Evolutionary conservation across 768 basidiomycete species (phyloP), one percentile per base, ranked within the genome.

Genomic region (Amanita exitialis): DNA sequence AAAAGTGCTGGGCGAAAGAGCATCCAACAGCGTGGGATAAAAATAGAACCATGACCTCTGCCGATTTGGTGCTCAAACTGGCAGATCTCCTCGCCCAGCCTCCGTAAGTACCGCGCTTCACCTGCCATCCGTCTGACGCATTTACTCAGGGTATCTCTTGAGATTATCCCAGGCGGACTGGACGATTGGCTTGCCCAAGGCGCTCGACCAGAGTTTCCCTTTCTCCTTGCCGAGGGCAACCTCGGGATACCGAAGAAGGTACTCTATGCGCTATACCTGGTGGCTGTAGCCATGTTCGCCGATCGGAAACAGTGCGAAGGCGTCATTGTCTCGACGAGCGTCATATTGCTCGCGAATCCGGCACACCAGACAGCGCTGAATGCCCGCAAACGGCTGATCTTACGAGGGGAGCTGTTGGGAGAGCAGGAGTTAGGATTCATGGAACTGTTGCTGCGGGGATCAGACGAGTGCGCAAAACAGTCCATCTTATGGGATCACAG

Each of bases 401-500:
- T 58, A n/a, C 52, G 55, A 2, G 66, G 66, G 1, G 9, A 57
- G 4, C 60, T 79, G 15, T 61, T 71, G 30, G 59, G 70, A 7
- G 52, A 61, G n/a, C 53, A 62, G 30, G 85, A 88, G 55, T 66
- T 87, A 23, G 53, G 51, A 20, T 73, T 74, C 44, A 64, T 72
- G 30, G 69, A 68, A 28, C 63, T 68, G 20, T 69, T 79, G 21
- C 63, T 83, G 37, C 68, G 76, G 27, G 74, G 78, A 20, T 72
- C 72, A 38, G 72, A 66, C 4, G 74, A 80, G 21, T 76, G 72
- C 57, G 73, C 77, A 20, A 88, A 86, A 64, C 76, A 84, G 57
- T 79, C 80, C 1, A 73, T 80, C 23, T 58, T 86, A 23, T 88
- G 86, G 86, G 70, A 79, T 54, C 80, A 88, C 59, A 75, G 86